A percentile compares a stretch with the other conserved stretches of the same genome.
Evolutionary conservation across 371 early-diverging fungal species (phyloP).

Genomic region (Syncephalastrum contaminatum): DNA sequence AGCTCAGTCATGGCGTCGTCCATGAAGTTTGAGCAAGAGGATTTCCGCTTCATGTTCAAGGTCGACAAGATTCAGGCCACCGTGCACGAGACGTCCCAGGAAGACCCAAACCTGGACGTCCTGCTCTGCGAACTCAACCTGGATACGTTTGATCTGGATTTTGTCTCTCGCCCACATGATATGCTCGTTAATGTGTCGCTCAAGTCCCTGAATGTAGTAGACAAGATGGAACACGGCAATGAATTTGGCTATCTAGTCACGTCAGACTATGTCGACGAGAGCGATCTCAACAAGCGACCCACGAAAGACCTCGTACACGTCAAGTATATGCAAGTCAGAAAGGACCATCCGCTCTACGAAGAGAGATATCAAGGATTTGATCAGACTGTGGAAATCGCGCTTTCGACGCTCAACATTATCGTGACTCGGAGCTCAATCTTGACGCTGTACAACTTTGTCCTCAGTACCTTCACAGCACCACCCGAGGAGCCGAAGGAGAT

Average conservation of each 20-base stretch:
- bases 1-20: constrained; percentile 18
- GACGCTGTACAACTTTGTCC: constrained; percentile 73
- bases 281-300: constrained; percentile 1
- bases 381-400: constrained; percentile 64
- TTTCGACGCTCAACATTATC: constrained; percentile 71
- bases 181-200: constrained; percentile 63
- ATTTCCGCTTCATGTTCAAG: constrained; percentile 70
- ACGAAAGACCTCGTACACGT: constrained; percentile 54
- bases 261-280: constrained; percentile 39
- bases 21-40: constrained; percentile 38
- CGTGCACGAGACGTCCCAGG: constrained; percentile 48
- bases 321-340: constrained; percentile 59
- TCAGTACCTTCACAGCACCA: constrained; percentile 67
- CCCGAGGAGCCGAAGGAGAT: background rate
- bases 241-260: constrained; percentile 66
- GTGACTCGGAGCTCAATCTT: constrained; percentile 73
- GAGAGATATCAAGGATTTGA: constrained; percentile 59
- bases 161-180: constrained; percentile 58
- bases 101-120: constrained; percentile 21
- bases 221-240: constrained; percentile 48
- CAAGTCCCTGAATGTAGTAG: constrained; percentile 61
- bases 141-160: constrained; percentile 55
- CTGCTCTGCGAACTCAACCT: constrained; percentile 56
- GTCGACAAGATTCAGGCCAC: constrained; percentile 71
- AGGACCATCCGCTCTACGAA: constrained; percentile 57